phyloP scores from a whole-genome alignment of 108 stramenopile genomes.

The Cyclotella baltica region DNA sequence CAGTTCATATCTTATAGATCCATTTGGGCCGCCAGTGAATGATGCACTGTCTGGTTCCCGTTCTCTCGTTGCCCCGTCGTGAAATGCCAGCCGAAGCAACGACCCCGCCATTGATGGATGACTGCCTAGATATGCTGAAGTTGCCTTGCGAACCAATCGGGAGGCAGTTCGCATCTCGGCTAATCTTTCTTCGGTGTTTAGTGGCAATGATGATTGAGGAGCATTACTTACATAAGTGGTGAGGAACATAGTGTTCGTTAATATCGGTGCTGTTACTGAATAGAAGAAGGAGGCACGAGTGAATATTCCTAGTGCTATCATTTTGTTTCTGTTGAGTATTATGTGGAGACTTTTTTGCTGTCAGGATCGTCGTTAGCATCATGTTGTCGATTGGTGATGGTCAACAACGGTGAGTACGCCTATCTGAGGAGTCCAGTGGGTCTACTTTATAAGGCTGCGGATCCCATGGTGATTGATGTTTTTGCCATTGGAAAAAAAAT shows the following conservation, averaged over 20 bases:
- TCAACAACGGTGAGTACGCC: too few species aligned
- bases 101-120: conserved; percentile 55
- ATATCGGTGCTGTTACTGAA: not conserved
- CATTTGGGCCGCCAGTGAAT: conserved; percentile 58
- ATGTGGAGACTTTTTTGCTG: too few species aligned
- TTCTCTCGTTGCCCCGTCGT: conserved; percentile 65
- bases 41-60: not conserved
- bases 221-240: not conserved
- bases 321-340: too few species aligned
- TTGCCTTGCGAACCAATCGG: not conserved
- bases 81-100: conserved; percentile 65
- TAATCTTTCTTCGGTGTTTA: not conserved
- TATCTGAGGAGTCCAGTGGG: too few species aligned
- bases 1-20: conserved; percentile 71
- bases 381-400: too few species aligned
- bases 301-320: conserved; percentile 16
- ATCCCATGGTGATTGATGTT: too few species aligned
- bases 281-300: conserved; percentile 25
- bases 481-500: too few species aligned
- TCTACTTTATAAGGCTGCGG: too few species aligned
- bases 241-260: not conserved
- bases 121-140: conserved; percentile 1
- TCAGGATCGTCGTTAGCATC: too few species aligned
- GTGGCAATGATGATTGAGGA: conserved; percentile 16
- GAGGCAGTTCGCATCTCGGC: conserved; percentile 5